Percentiles rank a stretch among this genome's conserved stretches.
These are phyloP conservation scores for Cryptococcus hybrid DNA, from an alignment of 1,284 basidiomycete species.

Conservation along the genomic window DNA sequence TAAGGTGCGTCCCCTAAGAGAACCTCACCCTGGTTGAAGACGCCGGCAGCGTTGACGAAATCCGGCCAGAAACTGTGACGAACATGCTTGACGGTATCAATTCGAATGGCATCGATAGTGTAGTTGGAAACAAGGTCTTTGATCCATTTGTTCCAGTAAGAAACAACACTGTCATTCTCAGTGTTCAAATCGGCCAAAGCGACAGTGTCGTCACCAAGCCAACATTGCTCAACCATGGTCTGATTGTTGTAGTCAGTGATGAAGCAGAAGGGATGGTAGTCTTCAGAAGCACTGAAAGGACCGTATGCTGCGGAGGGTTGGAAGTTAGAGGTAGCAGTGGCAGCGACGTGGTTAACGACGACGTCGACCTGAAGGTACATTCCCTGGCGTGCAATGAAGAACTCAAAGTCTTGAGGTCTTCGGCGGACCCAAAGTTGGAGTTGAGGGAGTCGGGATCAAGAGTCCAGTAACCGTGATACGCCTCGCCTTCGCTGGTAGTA, in stretches of 20 bases:
- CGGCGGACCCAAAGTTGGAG: constrained; percentile 50
- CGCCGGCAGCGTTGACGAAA: constrained; percentile 47
- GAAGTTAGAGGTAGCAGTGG: constrained; percentile 20
- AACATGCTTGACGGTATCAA: constrained; percentile 55
- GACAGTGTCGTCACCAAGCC: constrained; percentile 48
- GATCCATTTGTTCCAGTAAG: constrained; percentile 52
- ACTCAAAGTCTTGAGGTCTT: constrained; percentile 51
- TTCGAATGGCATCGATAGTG: constrained; percentile 50
- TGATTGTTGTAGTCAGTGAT: constrained; percentile 50
- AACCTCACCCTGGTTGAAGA: constrained; percentile 53
- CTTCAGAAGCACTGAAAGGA: constrained; percentile 37
- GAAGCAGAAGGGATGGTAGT: constrained; percentile 52
- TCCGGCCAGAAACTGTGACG: constrained; percentile 51
- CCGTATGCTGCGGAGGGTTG: constrained; percentile 17
- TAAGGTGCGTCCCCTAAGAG: constrained; percentile 36
- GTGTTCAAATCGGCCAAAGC: constrained; percentile 52
- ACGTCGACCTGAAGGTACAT: constrained; percentile 57
- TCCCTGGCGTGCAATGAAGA: constrained; percentile 50
- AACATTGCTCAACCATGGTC: constrained; percentile 53
- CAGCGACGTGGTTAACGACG: constrained; percentile 37
- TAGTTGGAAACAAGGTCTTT: constrained; percentile 47
- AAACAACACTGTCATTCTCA: constrained; percentile 44
- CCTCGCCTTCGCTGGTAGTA: constrained; percentile 31
- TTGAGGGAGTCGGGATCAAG: constrained; percentile 43
- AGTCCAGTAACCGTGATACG: constrained; percentile 50